Percentiles rank a stretch among this genome's conserved stretches.
These are phyloP conservation scores for Hirsutella minnesotensis DNA, from an alignment of 2,329 filamentous ascomycete species.

Conservation along the genomic window DNA sequence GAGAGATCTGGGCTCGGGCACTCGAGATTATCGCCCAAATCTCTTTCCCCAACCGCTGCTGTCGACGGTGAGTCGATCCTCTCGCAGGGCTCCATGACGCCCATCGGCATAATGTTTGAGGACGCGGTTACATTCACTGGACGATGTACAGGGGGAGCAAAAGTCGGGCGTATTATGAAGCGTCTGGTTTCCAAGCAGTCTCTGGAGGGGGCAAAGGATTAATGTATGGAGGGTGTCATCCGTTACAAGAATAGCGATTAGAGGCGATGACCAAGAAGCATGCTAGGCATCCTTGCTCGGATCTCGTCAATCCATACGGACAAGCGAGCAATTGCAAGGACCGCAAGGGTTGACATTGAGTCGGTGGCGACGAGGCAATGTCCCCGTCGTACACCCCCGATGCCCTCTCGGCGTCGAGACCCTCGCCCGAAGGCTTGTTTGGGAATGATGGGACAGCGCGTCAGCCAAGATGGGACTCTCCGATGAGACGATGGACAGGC, in stretches of 20 bases:
- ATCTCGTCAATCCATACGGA: not conserved
- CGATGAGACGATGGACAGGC: not conserved
- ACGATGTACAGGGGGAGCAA: not conserved
- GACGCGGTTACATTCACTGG: not conserved
- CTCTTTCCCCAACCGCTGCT: not conserved
- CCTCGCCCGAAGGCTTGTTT: slow-evolving; percentile 24
- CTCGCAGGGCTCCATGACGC: not conserved
- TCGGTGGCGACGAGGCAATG: not conserved
- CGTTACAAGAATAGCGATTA: slow-evolving; percentile 1
- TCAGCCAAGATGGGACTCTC: not conserved
- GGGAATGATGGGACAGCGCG: slow-evolving; percentile 35
- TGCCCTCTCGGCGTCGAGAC: no score
- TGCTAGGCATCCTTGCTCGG: slow-evolving; percentile 1
- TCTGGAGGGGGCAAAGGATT: not conserved
- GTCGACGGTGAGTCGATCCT: not conserved
- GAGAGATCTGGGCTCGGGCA: slow-evolving; percentile 23
- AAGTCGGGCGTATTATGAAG: not conserved
- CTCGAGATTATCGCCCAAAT: not conserved
- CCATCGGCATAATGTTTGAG: not conserved
- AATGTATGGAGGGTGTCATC: not conserved
- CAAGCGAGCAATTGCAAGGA: not conserved
- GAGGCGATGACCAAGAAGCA: not conserved
- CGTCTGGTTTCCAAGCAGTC: not conserved
- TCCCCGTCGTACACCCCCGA: not conserved
- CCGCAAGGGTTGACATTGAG: not conserved